Evolutionary conservation across 108 stramenopile species (phyloP).

Genomic region (Nitzschia sp.): DNA sequence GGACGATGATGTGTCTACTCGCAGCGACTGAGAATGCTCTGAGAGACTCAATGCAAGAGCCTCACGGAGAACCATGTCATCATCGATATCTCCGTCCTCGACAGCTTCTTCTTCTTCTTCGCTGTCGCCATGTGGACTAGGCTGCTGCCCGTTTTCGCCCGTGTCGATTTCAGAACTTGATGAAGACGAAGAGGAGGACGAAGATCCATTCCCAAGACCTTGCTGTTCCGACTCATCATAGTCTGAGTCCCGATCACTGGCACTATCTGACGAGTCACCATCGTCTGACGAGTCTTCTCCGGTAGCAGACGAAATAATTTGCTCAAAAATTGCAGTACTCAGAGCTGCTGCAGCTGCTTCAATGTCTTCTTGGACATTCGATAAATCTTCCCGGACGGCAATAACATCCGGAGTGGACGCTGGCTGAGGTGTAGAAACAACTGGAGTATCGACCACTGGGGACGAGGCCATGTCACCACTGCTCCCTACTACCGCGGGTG

Average conservation of each 20-base stretch:
- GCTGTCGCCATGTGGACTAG: slow-evolving; percentile 11
- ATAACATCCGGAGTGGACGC: slow-evolving; percentile 25
- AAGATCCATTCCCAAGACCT: slow-evolving; percentile 15
- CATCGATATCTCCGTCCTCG: slow-evolving; percentile 37
- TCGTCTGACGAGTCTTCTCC: slow-evolving; percentile 27
- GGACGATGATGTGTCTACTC: background rate
- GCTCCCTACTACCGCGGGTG: background rate
- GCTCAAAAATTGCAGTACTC: slow-evolving; percentile 23
- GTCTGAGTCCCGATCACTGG: slow-evolving; percentile 16
- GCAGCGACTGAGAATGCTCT: slow-evolving; percentile 10
- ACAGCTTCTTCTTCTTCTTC: slow-evolving; percentile 29
- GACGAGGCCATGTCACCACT: background rate
- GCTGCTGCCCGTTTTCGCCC: background rate
- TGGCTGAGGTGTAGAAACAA: slow-evolving; percentile 13
- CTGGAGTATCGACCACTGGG: background rate
- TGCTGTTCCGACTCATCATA: slow-evolving; percentile 9
- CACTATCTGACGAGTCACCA: slow-evolving; percentile 14
- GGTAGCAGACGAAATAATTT: slow-evolving; percentile 21
- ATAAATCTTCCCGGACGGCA: slow-evolving; percentile 13
- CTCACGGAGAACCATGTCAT: slow-evolving; percentile 38
- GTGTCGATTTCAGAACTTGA: slow-evolving; percentile 28
- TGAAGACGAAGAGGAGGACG: slow-evolving; percentile 42
- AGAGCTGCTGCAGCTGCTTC: slow-evolving; percentile 23
- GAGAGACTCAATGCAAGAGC: slow-evolving; percentile 40
- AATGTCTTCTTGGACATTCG: slow-evolving; percentile 17